These are phyloP conservation scores for Lasiosphaeria miniovina DNA, from an alignment of 495 filamentous ascomycete genomes.

Conservation along the genomic window DNA sequence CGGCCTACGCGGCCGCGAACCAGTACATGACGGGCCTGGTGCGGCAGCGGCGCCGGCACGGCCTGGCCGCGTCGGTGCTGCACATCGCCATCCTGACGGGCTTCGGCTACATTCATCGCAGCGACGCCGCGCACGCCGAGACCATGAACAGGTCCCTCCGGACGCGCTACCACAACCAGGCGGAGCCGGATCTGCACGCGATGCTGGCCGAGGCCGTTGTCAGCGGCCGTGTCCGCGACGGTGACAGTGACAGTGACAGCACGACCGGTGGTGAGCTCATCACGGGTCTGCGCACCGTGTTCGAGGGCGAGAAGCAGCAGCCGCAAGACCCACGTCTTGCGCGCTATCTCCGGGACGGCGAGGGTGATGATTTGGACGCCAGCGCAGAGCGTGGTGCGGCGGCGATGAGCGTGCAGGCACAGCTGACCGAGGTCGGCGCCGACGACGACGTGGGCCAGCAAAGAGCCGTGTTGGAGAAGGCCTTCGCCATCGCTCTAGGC, in stretches of 20 bases:
- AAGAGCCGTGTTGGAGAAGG: neutral
- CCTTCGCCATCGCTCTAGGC: neutral
- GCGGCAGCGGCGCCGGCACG: constrained; percentile 18
- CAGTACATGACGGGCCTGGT: constrained; percentile 50
- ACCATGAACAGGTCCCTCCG: neutral
- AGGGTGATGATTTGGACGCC: neutral
- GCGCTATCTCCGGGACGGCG: neutral
- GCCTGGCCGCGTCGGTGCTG: constrained; percentile 42
- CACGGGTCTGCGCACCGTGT: neutral
- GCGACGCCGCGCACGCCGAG: neutral
- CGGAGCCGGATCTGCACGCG: neutral
- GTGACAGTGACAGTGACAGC: neutral
- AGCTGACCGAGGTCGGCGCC: neutral
- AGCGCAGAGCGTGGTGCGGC: neutral
- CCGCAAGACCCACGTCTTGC: neutral
- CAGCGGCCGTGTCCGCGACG: neutral
- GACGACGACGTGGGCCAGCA: neutral
- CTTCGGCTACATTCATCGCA: constrained; percentile 38
- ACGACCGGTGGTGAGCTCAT: neutral
- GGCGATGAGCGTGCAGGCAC: neutral
- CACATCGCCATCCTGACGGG: constrained; percentile 44
- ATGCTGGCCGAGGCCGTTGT: constrained; percentile 3
- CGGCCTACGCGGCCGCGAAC: constrained; percentile 59
- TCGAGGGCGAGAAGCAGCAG: neutral
- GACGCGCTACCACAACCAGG: neutral